Conservation (phyloP, 768 basidiomycete genomes). For the Pholiota conissans region DNA sequence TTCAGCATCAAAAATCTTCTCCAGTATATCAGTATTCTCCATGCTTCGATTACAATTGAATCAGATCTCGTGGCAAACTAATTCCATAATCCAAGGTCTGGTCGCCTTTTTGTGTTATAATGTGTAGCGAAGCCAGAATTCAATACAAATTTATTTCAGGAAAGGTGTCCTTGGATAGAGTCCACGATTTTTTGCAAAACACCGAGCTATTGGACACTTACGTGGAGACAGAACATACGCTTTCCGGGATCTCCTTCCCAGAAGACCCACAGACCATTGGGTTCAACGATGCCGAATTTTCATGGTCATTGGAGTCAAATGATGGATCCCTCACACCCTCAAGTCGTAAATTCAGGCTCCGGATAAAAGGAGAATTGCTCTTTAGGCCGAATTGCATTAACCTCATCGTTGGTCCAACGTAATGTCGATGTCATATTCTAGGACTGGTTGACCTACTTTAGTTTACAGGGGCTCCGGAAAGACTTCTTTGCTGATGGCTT, state of each 20-base stretch:
- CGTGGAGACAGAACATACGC: constrained; percentile 18
- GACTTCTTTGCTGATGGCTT: constrained; percentile 61
- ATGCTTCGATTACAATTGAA: constrained; percentile 53
- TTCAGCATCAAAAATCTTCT: constrained; percentile 45
- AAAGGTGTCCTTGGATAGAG: constrained; percentile 66
- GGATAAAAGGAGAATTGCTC: constrained; percentile 50
- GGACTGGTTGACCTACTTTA: background rate
- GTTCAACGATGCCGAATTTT: constrained; percentile 53
- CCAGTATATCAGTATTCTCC: constrained; percentile 62
- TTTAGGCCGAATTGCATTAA: constrained; percentile 59
- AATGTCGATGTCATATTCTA: background rate
- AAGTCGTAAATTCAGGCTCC: constrained; percentile 49
- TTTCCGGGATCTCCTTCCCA: background rate
- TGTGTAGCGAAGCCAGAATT: too few relatives aligned
- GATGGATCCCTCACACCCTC: constrained; percentile 40
- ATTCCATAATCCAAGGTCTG: constrained; percentile 17
- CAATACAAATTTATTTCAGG: too few relatives aligned
- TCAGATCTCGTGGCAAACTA: constrained; percentile 31
- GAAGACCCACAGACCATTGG: constrained; percentile 33
- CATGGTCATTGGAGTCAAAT: constrained; percentile 46
- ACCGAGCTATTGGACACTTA: constrained; percentile 51
- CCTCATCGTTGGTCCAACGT: constrained; percentile 57
- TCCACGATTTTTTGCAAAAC: constrained; percentile 40
- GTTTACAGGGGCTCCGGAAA: constrained; percentile 44
- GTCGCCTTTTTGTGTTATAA: too few relatives aligned